Evolutionary conservation across 108 stramenopile genomes (phyloP).

Genomic region (Cyclotella cryptica): DNA sequence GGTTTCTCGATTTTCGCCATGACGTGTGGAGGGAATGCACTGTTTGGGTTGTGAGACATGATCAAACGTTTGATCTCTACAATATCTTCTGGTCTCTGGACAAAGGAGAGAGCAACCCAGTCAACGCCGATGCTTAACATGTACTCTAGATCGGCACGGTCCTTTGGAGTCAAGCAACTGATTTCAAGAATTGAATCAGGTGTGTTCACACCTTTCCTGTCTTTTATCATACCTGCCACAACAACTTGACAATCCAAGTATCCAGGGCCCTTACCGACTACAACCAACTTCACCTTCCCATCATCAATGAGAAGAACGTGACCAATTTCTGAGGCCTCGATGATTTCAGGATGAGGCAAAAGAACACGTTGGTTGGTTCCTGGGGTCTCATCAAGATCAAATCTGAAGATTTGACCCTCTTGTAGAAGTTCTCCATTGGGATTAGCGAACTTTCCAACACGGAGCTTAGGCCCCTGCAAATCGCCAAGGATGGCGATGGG

Average conservation of each 20-base stretch:
- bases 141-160: conserved; percentile 89
- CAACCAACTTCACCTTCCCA: conserved; percentile 94
- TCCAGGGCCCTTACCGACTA: conserved; percentile 79
- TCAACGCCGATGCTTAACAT: conserved; percentile 92
- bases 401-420: conserved; percentile 86
- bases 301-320: conserved; percentile 94
- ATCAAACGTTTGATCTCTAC: conserved; percentile 85
- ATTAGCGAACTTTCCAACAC: conserved; percentile 90
- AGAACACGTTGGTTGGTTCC: conserved; percentile 88
- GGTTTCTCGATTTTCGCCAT: conserved; percentile 99
- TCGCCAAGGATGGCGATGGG: conserved; percentile 95
- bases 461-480: conserved; percentile 95
- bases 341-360: conserved; percentile 96
- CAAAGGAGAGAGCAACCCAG: conserved; percentile 96
- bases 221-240: conserved; percentile 89
- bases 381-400: conserved; percentile 85
- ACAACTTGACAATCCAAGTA: conserved; percentile 89
- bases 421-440: conserved; percentile 73
- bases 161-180: conserved; percentile 91
- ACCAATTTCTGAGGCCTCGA: conserved; percentile 85
- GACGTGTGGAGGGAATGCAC: conserved; percentile 74
- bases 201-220: conserved; percentile 94
- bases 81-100: conserved; percentile 91
- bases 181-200: conserved; percentile 94
- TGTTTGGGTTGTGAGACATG: conserved; percentile 66